Evolutionary conservation across 257 asterid species (phyloP).

Genomic region (Scutellaria barbata): DNA sequence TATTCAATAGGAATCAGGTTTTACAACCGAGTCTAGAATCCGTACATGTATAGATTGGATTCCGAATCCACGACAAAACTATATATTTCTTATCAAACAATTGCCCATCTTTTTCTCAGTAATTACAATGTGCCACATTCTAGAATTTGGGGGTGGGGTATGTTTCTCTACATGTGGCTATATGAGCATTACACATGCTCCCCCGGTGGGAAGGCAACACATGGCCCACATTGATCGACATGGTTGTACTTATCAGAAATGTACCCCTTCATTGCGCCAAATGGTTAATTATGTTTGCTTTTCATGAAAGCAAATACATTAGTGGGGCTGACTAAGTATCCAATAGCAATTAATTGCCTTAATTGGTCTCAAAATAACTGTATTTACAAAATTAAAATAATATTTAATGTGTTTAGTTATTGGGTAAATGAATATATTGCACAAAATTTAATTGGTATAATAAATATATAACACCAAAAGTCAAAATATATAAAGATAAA

Average conservation of each 20-base stretch:
- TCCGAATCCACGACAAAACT: constrained; percentile 6
- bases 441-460: no score
- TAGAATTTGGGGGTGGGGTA: background rate
- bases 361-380: no score
- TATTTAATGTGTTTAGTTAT: no score
- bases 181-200: background rate
- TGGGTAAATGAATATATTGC: no score
- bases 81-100: background rate
- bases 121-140: constrained; percentile 24
- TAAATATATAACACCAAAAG: no score
- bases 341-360: background rate
- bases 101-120: background rate
- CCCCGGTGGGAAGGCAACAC: constrained; percentile 10
- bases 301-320: background rate
- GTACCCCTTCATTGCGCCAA: constrained; percentile 28
- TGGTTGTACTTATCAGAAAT: background rate
- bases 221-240: constrained; percentile 30
- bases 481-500: no score
- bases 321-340: constrained; percentile 23
- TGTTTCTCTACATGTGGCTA: constrained; percentile 35
- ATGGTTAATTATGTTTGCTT: constrained; percentile 17
- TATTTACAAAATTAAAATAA: no score
- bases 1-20: background rate
- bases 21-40: constrained; percentile 18
- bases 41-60: constrained; percentile 38